Conservation (phyloP, 1,139 yeast species). For the Tardiomyces depauwii region DNA sequence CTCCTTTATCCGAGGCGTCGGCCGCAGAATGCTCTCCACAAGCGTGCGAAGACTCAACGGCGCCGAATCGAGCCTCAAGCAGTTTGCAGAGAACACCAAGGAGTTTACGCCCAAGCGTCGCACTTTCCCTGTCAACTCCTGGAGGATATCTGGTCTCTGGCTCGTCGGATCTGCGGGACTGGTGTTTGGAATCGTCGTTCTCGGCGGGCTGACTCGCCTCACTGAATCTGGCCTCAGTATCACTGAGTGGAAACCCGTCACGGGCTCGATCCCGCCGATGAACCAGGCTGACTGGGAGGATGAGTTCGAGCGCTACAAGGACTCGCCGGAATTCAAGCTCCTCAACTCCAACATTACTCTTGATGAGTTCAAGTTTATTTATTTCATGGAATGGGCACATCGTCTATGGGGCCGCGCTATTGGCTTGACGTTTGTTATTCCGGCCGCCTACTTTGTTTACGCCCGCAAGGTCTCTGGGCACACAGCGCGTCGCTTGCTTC, state of each 20-base stretch:
- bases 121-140: conserved; percentile 17
- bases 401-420: conserved; percentile 85
- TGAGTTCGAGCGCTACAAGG: conserved; percentile 71
- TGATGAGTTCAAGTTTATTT: conserved; percentile 92
- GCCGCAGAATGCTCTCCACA: neutral
- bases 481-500: conserved; percentile 56
- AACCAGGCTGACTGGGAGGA: conserved; percentile 69
- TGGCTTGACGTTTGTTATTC: conserved; percentile 71
- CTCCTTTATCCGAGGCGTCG: neutral
- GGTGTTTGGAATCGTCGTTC: conserved; percentile 90
- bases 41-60: neutral
- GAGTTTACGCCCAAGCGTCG: conserved; percentile 5
- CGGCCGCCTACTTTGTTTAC: conserved; percentile 72
- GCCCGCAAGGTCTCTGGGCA: conserved; percentile 56
- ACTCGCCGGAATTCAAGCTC: conserved; percentile 84
- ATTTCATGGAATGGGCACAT: conserved; percentile 97
- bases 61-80: neutral
- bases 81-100: neutral
- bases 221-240: conserved; percentile 95
- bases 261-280: conserved; percentile 88
- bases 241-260: conserved; percentile 98
- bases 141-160: conserved; percentile 65
- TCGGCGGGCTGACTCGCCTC: conserved; percentile 90
- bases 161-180: conserved; percentile 80
- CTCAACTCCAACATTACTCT: conserved; percentile 82